phyloP scores from a whole-genome alignment of 2,329 filamentous ascomycete genomes.

The Bipolaris oryzae region DNA sequence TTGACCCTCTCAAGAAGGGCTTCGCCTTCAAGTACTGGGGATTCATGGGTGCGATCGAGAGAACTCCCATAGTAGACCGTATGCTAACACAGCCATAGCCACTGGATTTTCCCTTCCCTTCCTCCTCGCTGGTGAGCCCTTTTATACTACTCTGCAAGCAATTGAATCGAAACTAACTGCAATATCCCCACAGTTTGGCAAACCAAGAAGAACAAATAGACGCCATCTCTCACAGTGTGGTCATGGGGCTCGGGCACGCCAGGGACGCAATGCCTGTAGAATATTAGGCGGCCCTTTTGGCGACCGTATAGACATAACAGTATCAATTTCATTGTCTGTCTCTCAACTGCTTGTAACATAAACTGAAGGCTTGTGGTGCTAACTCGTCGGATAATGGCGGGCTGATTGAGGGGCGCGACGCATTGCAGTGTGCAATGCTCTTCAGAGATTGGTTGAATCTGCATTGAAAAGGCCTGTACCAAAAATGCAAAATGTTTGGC shows the following conservation, averaged over 20 bases:
- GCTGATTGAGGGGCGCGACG: neutral
- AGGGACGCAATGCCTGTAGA: conserved; percentile 38
- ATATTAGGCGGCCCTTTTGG: conserved; percentile 37
- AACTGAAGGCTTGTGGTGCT: neutral
- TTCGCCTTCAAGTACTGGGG: conserved; percentile 84
- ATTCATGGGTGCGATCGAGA: conserved; percentile 68
- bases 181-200: conserved; percentile 63
- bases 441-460: neutral
- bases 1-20: conserved; percentile 90
- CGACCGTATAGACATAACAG: conserved; percentile 43
- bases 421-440: neutral
- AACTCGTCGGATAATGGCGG: neutral
- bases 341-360: conserved; percentile 10
- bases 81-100: conserved; percentile 55
- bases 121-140: conserved; percentile 65
- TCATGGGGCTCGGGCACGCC: conserved; percentile 23
- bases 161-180: conserved; percentile 26
- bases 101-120: conserved; percentile 66
- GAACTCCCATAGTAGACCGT: conserved; percentile 7
- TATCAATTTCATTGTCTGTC: conserved; percentile 46
- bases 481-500: neutral
- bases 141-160: neutral
- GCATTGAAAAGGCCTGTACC: neutral
- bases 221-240: conserved; percentile 18
- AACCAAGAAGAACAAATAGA: conserved; percentile 65